phyloP scores from a whole-genome alignment of 768 basidiomycete genomes.

The Boletus rex-veris region DNA sequence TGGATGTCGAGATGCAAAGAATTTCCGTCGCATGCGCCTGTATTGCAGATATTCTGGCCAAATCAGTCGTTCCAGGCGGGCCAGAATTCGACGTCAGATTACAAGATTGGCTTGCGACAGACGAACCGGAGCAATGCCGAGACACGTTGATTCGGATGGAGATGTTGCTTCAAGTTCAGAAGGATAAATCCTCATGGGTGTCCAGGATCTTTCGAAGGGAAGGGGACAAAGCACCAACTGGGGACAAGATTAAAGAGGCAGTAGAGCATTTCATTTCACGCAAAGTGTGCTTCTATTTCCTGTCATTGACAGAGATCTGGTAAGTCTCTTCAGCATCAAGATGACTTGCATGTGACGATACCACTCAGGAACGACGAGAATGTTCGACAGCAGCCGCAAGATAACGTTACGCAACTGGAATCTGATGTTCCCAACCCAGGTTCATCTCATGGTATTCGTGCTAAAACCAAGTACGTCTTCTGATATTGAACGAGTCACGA shows the following conservation, averaged over 20 bases:
- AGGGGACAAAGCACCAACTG: too few species aligned
- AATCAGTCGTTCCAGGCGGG: neutral
- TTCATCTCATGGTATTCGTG: too few species aligned
- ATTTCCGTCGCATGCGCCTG: neutral
- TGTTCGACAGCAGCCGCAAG: neutral
- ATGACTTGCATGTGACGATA: neutral
- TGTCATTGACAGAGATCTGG: conserved; percentile 2
- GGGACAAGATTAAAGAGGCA: neutral
- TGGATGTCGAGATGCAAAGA: neutral
- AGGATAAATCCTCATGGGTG: neutral
- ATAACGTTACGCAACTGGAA: too few species aligned
- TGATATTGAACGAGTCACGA: too few species aligned
- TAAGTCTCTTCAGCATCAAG: neutral
- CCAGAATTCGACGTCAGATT: neutral
- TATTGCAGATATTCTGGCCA: neutral
- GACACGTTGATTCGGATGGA: neutral
- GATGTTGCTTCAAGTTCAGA: neutral
- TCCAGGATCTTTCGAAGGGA: neutral
- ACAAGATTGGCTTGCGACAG: neutral
- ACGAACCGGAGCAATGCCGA: neutral
- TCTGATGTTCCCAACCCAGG: neutral
- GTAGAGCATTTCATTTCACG: neutral
- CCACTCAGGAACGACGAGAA: conserved; percentile 1
- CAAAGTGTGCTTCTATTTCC: neutral
- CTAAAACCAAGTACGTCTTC: neutral